Base-by-base conservation (phyloP, 2,329 filamentous ascomycete species). In the Trichoderma semiorbis region DNA sequence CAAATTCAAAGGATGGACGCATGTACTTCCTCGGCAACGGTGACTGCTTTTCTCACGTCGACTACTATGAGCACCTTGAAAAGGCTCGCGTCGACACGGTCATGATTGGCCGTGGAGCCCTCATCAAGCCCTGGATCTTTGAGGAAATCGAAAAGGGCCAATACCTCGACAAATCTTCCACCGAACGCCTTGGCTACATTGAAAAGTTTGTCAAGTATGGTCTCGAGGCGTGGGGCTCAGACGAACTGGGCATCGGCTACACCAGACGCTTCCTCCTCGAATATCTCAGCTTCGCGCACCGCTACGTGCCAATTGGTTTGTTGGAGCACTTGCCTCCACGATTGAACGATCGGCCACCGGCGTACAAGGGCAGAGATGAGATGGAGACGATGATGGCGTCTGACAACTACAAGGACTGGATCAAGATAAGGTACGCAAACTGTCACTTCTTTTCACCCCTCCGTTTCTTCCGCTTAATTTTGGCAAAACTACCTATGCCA, bases 101-200 rank as follows among this genome's bases (percentile, higher is more conserved):
- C 79, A 98, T 99, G 96, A 90, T 98, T 73, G 96, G 91, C n/a
- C 93, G 96, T 73, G 96, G 96, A 71, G 96, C 96, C 11, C 88
- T 99, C 72, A 93, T 98, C 83, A 99, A 99, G 84, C 96, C 96
- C 1, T 99, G 96, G 96, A 86, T 99, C 74, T 99, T 98, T 79
- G 96, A 99, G 81, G 96, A 99, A 82, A 98, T 99, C 70, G 89
- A 93, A 75, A 88, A 90, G 74, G 92, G 93, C 6, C 96, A 98
- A 82, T 98, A 98, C 79, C 89, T 99, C 50, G 96, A 99, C 85
- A 99, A 99, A 82, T 94, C 93, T 3, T 92, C 95, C 3, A 88
- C 90, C 6, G 95, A 99, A 84, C 92, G 96, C 72, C 88, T 99
- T 34, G 83, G 85, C 43, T 94, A 97, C 78, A 85, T 99, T 43